Conservation (phyloP, 371 early-diverging fungal species). For the Chytridiales sp. region DNA sequence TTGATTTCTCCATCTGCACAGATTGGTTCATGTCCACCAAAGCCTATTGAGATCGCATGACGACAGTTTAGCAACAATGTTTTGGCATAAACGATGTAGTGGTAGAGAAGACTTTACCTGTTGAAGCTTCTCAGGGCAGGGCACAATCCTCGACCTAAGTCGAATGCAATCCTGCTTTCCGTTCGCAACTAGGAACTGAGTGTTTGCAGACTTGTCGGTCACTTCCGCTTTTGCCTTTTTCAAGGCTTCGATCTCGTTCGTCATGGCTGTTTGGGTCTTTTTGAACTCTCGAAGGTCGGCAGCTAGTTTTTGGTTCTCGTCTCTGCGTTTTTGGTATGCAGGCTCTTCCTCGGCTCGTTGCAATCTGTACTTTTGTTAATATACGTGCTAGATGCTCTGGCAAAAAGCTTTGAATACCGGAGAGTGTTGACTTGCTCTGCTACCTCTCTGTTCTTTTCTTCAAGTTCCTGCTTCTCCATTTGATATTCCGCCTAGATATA, state of each 20-base stretch:
- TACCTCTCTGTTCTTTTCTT: conserved; percentile 36
- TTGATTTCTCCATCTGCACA: conserved; percentile 38
- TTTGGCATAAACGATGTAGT: background rate
- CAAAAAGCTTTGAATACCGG: conserved; percentile 21
- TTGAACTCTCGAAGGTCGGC: conserved; percentile 48
- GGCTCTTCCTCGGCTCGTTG: conserved; percentile 50
- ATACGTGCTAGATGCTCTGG: too few relatives aligned
- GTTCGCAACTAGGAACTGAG: conserved; percentile 24
- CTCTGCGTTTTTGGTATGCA: conserved; percentile 27
- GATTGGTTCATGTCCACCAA: conserved; percentile 53
- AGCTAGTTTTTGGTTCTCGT: conserved; percentile 30
- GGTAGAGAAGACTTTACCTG: conserved; percentile 32
- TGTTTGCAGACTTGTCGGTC: conserved; percentile 46
- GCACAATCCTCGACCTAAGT: conserved; percentile 56
- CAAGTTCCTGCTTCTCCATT: conserved; percentile 17
- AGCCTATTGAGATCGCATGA: too few relatives aligned
- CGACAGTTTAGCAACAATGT: too few relatives aligned
- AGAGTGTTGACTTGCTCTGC: conserved; percentile 47
- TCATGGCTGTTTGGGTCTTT: conserved; percentile 37
- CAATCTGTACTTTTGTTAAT: conserved; percentile 22
- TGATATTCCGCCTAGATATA: conserved; percentile 29
- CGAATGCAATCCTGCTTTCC: conserved; percentile 52
- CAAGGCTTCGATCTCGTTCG: conserved; percentile 35
- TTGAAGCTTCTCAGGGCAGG: conserved; percentile 64
- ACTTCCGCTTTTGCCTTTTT: conserved; percentile 47